phyloP scores from a whole-genome alignment of 306 rosid genomes.

The Prunus campanulata region DNA sequence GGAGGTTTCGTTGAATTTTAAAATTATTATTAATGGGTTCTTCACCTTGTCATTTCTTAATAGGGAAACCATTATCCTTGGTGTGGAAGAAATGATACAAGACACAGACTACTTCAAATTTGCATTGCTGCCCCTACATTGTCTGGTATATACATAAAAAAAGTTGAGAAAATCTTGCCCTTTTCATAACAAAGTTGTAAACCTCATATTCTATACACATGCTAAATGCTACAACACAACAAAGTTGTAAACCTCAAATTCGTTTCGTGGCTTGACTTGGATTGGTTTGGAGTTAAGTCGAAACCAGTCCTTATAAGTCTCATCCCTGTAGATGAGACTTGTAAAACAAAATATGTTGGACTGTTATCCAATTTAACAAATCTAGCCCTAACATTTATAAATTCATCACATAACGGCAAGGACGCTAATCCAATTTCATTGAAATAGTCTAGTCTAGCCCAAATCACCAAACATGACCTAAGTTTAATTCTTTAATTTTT shows the following conservation, averaged over 20 bases:
- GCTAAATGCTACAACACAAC: background rate
- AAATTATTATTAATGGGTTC: background rate
- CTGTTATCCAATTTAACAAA: no score
- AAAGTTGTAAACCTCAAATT: no score
- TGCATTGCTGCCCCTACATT: conserved; percentile 1
- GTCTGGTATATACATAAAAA: background rate
- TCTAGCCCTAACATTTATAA: no score
- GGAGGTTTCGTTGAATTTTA: background rate
- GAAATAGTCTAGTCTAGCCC: no score
- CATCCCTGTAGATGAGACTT: no score
- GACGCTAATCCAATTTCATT: no score
- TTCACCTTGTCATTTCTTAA: background rate
- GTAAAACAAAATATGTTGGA: no score
- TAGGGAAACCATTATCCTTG: conserved; percentile 1
- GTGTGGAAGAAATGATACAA: conserved; percentile 4
- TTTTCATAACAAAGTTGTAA: background rate
- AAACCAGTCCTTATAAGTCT: no score
- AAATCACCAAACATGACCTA: no score
- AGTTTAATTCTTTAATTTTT: no score
- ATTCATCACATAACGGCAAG: rapidly evolving
- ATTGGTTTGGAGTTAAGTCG: no score
- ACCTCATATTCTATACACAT: background rate
- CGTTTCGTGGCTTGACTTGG: no score
- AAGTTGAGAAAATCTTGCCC: background rate
- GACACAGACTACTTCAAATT: background rate